Conservation (phyloP, 169 alveolate genomes). For the Cytauxzoon felis region DNA sequence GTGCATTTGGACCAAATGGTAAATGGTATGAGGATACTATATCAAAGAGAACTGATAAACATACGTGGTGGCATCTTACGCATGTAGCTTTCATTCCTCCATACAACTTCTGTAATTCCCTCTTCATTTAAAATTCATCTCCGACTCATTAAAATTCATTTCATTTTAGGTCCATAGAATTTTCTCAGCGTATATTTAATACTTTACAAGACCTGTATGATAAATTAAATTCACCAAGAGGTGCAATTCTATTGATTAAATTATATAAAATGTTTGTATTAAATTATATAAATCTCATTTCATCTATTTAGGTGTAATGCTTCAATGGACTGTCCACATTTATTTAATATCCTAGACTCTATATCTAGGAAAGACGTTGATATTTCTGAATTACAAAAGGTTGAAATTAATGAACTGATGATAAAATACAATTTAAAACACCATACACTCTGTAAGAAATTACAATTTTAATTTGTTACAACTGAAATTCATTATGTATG, state of each 20-base stretch:
- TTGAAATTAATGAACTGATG: not conserved
- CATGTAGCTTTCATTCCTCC: no score
- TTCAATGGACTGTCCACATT: not conserved
- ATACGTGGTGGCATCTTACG: no score
- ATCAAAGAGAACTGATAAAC: no score
- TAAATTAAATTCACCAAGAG: not conserved
- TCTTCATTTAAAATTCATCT: no score
- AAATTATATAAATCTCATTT: not conserved
- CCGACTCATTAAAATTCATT: no score
- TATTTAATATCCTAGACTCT: slow-evolving; percentile 12
- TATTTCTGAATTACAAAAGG: not conserved
- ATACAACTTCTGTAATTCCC: no score
- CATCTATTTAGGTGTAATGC: not conserved
- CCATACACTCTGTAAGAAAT: no score
- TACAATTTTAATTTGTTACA: no score
- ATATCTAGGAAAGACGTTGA: not conserved
- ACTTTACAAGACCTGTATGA: not conserved
- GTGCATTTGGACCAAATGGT: no score
- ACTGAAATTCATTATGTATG: not conserved
- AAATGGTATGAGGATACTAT: no score
- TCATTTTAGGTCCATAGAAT: slow-evolving; percentile 1
- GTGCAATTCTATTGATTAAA: slow-evolving; percentile 11
- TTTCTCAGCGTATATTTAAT: not conserved
- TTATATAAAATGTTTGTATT: slow-evolving; percentile 6
- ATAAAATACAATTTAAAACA: slow-evolving; percentile 10